A percentile compares a stretch with the other conserved stretches of the same genome.
These are phyloP conservation scores for Platanus orientalis DNA, from an alignment of 164 flowering plant genomes.

Conservation along the genomic window DNA sequence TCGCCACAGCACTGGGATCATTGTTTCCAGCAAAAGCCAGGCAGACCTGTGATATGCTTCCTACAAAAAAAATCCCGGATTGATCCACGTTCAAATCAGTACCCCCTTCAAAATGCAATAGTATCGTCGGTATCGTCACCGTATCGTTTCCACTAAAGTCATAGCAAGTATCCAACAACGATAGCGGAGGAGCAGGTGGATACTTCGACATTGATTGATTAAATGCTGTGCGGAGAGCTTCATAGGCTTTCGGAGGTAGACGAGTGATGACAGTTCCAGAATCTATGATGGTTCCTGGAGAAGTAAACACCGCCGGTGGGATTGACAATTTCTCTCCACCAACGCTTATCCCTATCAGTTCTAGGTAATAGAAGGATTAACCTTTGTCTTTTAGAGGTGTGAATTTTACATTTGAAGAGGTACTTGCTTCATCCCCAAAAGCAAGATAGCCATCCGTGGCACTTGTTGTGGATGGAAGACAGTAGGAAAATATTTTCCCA, in stretches of 20 bases:
- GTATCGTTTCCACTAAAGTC: slow-evolving; percentile 2
- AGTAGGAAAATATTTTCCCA: slow-evolving; percentile 16
- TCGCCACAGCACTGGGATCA: slow-evolving; percentile 14
- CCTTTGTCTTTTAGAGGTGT: slow-evolving; percentile 1
- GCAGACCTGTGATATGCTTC: slow-evolving; percentile 27
- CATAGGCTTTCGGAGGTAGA: slow-evolving; percentile 30
- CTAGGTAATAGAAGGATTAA: slow-evolving; percentile 16
- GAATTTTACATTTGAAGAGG: slow-evolving; percentile 2
- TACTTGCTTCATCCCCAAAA: slow-evolving; percentile 10
- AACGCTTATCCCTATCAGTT: slow-evolving; percentile 12
- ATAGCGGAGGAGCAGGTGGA: background rate
- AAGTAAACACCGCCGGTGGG: background rate
- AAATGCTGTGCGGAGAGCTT: slow-evolving; percentile 25
- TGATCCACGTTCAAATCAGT: background rate
- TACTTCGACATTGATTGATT: slow-evolving; percentile 20
- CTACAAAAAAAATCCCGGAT: background rate
- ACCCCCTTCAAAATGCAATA: slow-evolving; percentile 27
- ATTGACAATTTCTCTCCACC: background rate
- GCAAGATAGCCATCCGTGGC: slow-evolving; percentile 10
- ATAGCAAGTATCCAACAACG: slow-evolving; percentile 17
- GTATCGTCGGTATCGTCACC: slow-evolving; percentile 26
- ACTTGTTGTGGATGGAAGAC: slow-evolving; percentile 16
- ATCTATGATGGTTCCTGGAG: slow-evolving; percentile 30
- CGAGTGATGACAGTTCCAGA: slow-evolving; percentile 49
- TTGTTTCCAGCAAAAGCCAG: slow-evolving; percentile 38